Evolutionary conservation across 179 eudicot genomes (phyloP).

Genomic region (Vitellaria paradoxa): DNA sequence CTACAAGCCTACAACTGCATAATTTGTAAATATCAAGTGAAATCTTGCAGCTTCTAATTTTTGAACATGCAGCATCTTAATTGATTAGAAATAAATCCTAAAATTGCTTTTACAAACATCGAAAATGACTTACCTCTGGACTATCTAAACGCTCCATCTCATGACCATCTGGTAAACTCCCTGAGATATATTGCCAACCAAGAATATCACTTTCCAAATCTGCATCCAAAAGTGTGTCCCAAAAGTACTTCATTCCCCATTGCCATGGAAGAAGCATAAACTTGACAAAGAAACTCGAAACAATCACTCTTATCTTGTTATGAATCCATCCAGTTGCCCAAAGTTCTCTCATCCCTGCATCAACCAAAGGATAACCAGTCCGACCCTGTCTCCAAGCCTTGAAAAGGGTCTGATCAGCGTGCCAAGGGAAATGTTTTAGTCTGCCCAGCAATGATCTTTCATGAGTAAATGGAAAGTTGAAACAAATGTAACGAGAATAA

Average conservation of each 20-base stretch:
- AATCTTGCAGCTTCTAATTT: neutral
- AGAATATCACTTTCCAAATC: slow-evolving; percentile 95
- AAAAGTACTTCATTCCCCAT: slow-evolving; percentile 99
- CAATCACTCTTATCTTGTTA: slow-evolving; percentile 83
- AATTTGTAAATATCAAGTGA: neutral
- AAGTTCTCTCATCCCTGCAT: slow-evolving; percentile 98
- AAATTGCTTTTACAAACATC: neutral
- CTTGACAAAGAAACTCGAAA: slow-evolving; percentile 86
- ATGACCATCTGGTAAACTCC: slow-evolving; percentile 96
- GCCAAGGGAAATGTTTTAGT: slow-evolving; percentile 86
- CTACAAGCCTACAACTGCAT: neutral
- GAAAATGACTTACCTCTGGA: slow-evolving; percentile 65
- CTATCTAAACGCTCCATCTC: slow-evolving; percentile 85
- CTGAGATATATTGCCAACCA: slow-evolving; percentile 99
- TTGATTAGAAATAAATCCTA: neutral
- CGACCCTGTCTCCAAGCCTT: slow-evolving; percentile 98
- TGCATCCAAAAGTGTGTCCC: slow-evolving; percentile 98
- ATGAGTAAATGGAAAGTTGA: slow-evolving; percentile 91
- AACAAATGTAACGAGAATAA: slow-evolving; percentile 94
- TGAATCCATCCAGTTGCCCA: slow-evolving; percentile 99
- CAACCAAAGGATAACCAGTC: slow-evolving; percentile 94
- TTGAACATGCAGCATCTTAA: neutral
- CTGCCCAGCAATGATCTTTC: slow-evolving; percentile 71
- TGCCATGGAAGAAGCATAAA: slow-evolving; percentile 89
- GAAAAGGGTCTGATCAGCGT: slow-evolving; percentile 52